Conservation (phyloP, 169 alveolate species). For the Plasmodium blacklocki region DNA sequence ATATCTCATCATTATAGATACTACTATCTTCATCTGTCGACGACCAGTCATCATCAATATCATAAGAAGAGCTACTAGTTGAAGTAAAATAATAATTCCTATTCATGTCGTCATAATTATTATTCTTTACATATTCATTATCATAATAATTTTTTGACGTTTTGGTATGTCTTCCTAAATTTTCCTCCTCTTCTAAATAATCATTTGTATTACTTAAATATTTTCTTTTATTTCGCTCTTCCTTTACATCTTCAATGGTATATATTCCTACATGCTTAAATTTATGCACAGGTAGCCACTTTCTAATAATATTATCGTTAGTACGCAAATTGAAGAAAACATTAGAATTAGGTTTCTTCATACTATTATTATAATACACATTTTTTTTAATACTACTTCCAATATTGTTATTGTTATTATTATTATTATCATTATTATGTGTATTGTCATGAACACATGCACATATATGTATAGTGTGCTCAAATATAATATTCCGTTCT, state of each 20-base stretch:
- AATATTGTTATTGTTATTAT: no score
- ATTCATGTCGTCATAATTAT: not conserved
- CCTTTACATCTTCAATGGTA: conserved; percentile 47
- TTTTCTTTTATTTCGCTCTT: not conserved
- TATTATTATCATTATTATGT: not conserved
- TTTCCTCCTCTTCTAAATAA: conserved; percentile 3
- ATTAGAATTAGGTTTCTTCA: conserved; percentile 35
- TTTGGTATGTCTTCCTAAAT: not conserved
- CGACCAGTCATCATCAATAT: no score
- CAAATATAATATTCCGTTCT: conserved; percentile 67
- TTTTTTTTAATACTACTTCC: no score
- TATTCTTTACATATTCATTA: not conserved
- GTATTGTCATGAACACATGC: conserved; percentile 74
- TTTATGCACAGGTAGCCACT: conserved; percentile 70
- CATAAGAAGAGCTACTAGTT: conserved; percentile 4
- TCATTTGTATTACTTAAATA: not conserved
- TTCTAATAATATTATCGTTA: conserved; percentile 62
- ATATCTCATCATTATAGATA: not conserved
- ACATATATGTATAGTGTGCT: conserved; percentile 73
- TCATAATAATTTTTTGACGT: not conserved
- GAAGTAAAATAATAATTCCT: conserved; percentile 59
- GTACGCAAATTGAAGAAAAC: conserved; percentile 47
- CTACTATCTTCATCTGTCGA: no score
- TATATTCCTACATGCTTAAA: conserved; percentile 75
- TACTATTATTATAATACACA: not conserved